These are phyloP conservation scores for Sclerotinia subarctica DNA, from an alignment of 2,329 filamentous ascomycete genomes.

Conservation along the genomic window DNA sequence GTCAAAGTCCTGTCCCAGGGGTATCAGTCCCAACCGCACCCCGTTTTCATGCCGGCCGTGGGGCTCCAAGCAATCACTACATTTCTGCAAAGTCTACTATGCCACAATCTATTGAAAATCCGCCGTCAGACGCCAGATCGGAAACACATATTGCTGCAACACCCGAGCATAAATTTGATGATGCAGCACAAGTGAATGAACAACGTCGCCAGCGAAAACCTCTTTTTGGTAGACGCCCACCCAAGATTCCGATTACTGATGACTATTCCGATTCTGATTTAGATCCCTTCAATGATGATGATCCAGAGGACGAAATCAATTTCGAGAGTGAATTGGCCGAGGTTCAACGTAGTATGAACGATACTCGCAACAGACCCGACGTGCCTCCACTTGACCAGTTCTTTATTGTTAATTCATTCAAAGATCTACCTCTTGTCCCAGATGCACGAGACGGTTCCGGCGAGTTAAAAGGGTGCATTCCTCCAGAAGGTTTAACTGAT, in stretches of 20 bases:
- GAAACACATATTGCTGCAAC: background rate
- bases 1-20: slow-evolving; percentile 29
- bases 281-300: slow-evolving; percentile 37
- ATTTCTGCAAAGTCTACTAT: background rate
- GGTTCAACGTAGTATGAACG: slow-evolving; percentile 29
- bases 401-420: slow-evolving; percentile 27
- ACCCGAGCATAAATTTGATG: slow-evolving; percentile 9
- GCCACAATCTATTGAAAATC: background rate
- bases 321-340: slow-evolving; percentile 37
- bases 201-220: slow-evolving; percentile 24
- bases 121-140: background rate
- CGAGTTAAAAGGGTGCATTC: background rate
- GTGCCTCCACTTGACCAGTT: slow-evolving; percentile 23
- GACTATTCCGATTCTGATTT: slow-evolving; percentile 32
- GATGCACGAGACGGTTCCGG: background rate
- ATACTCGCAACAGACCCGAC: slow-evolving; percentile 27
- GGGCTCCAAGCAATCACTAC: slow-evolving; percentile 2
- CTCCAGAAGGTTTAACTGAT: background rate
- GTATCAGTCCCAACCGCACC: slow-evolving; percentile 35
- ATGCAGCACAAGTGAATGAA: background rate
- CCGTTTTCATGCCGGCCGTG: slow-evolving; percentile 22
- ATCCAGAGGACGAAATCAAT: slow-evolving; percentile 31
- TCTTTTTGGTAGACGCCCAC: slow-evolving; percentile 27
- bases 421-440: slow-evolving; percentile 20
- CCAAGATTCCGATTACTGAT: slow-evolving; percentile 22